Base-by-base conservation (phyloP, 495 filamentous ascomycete species). In the Talaromyces liani region DNA sequence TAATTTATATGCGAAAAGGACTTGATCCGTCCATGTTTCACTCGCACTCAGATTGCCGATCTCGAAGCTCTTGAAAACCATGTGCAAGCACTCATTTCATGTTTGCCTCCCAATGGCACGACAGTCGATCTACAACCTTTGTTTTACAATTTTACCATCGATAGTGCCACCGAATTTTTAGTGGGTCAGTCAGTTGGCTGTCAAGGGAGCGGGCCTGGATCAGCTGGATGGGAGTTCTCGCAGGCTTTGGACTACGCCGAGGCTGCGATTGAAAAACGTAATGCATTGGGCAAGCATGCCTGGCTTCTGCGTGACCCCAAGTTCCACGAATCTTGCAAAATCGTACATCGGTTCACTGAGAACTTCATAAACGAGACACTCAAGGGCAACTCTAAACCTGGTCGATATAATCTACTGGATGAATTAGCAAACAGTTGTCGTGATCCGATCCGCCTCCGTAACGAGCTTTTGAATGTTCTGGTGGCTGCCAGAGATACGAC, bases 321-420 rank as follows among this genome's bases (percentile, higher is more conserved):
- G 12, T 80, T 78, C 63, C 63, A 65, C 31, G 60, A 72, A 54
- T 77, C 76, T 18, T 81, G 79, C 64, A 58, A 63, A 27, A 64
- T 62, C 9, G 76, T 77, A 20, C 77, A 80, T 47, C 24, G 29
- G 3, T 81, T 78, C 63, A 69, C 71, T 1, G 78, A 81, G 22
- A 20, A 54, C 25, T 54, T 63, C 31, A 36, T 63, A 7, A 16
- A 63, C 14, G 18, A 54, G 29, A 36, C 61, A 34, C 27, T 63
- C 10, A 20, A 31, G 22, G 73, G 27, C 49, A 68, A 16, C 8
- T 70, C 68, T 3, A 24, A 61, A 12, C 47, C 49, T 12, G 39
- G 47, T 36, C 54, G 56, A 82, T 90, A 90, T 73, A 85, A 85
- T 61, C 90, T 91, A 73, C 77, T 91, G 36, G 84, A 90, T 66